A percentile compares a stretch with the other conserved stretches of the same genome.
phyloP scores from a whole-genome alignment of 345 rosid species.

The Clarkia xantiana region DNA sequence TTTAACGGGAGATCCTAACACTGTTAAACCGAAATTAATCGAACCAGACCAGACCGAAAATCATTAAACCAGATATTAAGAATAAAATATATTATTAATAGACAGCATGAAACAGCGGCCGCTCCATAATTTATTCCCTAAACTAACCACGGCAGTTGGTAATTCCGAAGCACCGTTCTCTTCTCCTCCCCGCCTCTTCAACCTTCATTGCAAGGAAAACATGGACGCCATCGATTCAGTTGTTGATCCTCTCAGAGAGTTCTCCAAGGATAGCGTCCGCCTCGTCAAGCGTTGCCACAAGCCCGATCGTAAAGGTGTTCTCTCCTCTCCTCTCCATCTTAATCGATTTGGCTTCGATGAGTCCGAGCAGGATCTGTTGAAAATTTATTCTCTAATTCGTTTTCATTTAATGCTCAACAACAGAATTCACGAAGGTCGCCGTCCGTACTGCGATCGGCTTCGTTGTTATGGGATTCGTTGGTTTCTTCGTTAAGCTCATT shows the following conservation, averaged over 20 bases:
- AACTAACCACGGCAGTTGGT: too few species aligned
- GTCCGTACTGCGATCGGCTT: conserved; percentile 74
- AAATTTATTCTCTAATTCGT: neutral
- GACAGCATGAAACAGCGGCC: too few species aligned
- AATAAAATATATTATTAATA: too few species aligned
- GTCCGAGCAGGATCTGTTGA: neutral
- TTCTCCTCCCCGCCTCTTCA: too few species aligned
- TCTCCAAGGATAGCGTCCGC: conserved; percentile 63
- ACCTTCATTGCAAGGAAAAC: neutral
- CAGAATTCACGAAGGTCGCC: conserved; percentile 66
- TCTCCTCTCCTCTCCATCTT: neutral
- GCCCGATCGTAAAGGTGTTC: conserved; percentile 59
- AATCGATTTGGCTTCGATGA: neutral
- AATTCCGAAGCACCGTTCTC: too few species aligned
- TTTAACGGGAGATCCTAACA: too few species aligned
- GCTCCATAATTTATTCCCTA: too few species aligned
- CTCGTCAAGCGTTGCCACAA: conserved; percentile 76
- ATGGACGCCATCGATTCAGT: conserved; percentile 60
- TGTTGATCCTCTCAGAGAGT: conserved; percentile 58
- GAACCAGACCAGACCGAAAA: too few species aligned
- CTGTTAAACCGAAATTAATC: too few species aligned
- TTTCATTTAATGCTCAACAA: neutral
- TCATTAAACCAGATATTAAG: too few species aligned
- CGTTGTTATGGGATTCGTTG: conserved; percentile 81
- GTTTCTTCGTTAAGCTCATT: conserved; percentile 65